Percentiles rank a stretch among this genome's conserved stretches.
phyloP scores from a whole-genome alignment of 2,329 filamentous ascomycete species.

The Phyllosticta paracitricarpa region DNA sequence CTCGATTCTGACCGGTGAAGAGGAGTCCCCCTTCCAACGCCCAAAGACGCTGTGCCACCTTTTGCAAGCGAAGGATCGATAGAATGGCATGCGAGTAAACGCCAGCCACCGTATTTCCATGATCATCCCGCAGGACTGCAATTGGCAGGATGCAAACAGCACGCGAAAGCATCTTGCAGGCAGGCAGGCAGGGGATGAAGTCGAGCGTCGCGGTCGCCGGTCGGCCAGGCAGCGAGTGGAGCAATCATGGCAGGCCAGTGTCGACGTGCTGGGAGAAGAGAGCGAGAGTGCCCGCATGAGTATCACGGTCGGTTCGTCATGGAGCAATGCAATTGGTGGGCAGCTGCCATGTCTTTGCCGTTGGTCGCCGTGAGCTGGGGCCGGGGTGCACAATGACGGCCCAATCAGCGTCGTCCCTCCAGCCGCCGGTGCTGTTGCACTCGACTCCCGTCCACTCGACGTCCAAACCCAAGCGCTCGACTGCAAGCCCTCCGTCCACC shows the following conservation, averaged over 20 bases:
- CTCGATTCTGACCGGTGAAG: slow-evolving; percentile 5
- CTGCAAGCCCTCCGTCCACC: neutral
- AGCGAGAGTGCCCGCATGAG: slow-evolving; percentile 6
- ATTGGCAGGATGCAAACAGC: slow-evolving; percentile 4
- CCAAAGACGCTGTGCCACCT: slow-evolving; percentile 5
- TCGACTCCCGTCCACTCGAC: slow-evolving; percentile 7
- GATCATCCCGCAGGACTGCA: neutral
- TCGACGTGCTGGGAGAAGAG: slow-evolving; percentile 7
- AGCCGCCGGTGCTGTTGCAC: slow-evolving; percentile 5
- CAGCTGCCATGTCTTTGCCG: neutral
- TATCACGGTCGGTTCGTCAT: slow-evolving; percentile 2
- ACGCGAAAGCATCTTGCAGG: neutral
- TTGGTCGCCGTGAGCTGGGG: neutral
- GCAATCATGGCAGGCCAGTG: neutral
- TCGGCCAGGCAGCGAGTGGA: slow-evolving; percentile 1
- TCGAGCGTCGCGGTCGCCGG: neutral
- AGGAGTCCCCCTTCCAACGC: slow-evolving; percentile 2
- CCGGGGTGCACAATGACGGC: neutral
- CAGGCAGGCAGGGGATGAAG: neutral
- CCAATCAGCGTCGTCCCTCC: slow-evolving; percentile 4
- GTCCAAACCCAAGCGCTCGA: slow-evolving; percentile 9
- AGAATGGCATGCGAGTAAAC: slow-evolving; percentile 8
- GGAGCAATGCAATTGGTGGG: slow-evolving; percentile 1
- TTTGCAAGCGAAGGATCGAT: slow-evolving; percentile 9
- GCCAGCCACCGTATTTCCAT: slow-evolving; percentile 5